Conservation (phyloP, 108 stramenopile genomes). For the Fragilariopsis cylindrus region DNA sequence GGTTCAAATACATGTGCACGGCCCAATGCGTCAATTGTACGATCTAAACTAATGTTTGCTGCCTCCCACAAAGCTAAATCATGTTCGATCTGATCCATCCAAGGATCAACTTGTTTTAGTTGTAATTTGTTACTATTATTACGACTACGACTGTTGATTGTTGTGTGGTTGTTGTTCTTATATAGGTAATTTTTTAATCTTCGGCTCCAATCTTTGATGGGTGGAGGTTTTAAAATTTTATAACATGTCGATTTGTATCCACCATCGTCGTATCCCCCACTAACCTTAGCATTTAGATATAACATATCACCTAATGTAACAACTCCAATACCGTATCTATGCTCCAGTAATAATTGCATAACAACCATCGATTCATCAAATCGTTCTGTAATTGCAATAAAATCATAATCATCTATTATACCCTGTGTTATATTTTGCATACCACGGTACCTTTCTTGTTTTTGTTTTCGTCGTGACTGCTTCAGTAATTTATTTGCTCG, state of each 20-base stretch:
- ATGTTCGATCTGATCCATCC: conserved; percentile 24
- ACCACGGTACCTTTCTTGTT: not conserved
- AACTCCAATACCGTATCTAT: not conserved
- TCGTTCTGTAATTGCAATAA: conserved; percentile 34
- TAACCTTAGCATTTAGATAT: conserved; percentile 26
- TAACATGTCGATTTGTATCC: conserved; percentile 16
- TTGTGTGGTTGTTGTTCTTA: too few species aligned
- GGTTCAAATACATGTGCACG: conserved; percentile 21
- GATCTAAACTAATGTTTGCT: conserved; percentile 44
- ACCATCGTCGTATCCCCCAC: conserved; percentile 27
- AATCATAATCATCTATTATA: conserved; percentile 45
- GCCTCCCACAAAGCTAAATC: conserved; percentile 39
- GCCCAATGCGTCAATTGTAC: conserved; percentile 54
- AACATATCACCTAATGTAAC: conserved; percentile 30
- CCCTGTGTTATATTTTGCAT: not conserved
- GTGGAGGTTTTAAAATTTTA: conserved; percentile 1
- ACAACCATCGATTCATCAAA: conserved; percentile 39
- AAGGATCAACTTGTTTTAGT: conserved; percentile 16
- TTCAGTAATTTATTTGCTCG: too few species aligned
- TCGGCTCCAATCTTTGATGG: too few species aligned
- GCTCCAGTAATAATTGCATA: conserved; percentile 29
- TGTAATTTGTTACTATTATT: too few species aligned
- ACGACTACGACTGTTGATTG: too few species aligned
- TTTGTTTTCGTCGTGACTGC: not conserved
- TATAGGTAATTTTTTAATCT: too few species aligned